phyloP scores from a whole-genome alignment of 176 grass and related monocot genomes.

The Puya raimondii region DNA sequence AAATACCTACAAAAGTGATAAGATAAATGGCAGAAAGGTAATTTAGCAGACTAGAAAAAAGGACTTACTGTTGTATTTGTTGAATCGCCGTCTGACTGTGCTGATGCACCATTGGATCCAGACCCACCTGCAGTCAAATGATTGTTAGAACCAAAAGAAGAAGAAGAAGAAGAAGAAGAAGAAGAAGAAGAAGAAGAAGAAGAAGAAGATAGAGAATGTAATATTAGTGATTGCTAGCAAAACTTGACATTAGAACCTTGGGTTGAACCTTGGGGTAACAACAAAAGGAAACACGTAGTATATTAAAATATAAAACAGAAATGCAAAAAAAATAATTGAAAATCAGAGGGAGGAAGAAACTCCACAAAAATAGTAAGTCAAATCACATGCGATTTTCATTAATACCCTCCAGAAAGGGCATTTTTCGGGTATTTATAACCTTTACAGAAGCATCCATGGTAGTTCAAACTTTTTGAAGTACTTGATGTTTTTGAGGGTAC shows the following conservation, averaged over 20 bases:
- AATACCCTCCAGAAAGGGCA: too few relatives aligned
- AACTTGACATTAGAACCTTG: background rate
- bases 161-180: background rate
- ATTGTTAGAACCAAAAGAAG: background rate
- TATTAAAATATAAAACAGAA: too few relatives aligned
- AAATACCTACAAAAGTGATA: constrained; percentile 37
- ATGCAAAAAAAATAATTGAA: too few relatives aligned
- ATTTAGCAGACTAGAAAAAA: background rate
- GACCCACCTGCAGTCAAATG: constrained; percentile 42
- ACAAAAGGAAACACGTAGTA: too few relatives aligned
- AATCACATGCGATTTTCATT: too few relatives aligned
- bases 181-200: background rate
- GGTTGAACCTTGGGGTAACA: too few relatives aligned
- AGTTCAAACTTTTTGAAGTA: background rate
- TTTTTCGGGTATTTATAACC: too few relatives aligned
- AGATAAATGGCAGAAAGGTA: background rate
- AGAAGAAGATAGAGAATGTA: background rate
- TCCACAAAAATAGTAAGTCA: too few relatives aligned
- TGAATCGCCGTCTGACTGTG: constrained; percentile 24
- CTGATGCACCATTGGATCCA: constrained; percentile 52
- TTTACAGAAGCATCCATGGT: background rate
- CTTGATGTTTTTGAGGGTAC: background rate
- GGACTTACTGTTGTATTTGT: constrained; percentile 2
- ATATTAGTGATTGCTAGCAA: background rate
- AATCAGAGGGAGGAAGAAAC: too few relatives aligned